phyloP scores from a whole-genome alignment of 1,139 yeast species.

The Hyphopichia wangnamkhiaoensis region DNA sequence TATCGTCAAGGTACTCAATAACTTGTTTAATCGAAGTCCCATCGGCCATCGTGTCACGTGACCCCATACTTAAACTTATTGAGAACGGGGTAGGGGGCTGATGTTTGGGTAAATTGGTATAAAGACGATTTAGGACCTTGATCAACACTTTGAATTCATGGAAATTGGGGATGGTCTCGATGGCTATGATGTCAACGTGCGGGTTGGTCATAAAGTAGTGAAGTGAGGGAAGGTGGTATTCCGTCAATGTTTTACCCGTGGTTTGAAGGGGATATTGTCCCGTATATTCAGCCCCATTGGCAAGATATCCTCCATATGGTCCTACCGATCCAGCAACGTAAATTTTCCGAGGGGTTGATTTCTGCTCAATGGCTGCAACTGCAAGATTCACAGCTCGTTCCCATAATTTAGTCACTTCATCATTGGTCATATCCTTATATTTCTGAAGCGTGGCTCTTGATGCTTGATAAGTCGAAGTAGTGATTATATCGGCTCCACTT shows the following conservation, averaged over 20 bases:
- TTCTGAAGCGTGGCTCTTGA: slow-evolving; percentile 42
- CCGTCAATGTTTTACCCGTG: slow-evolving; percentile 27
- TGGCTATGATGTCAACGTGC: slow-evolving; percentile 53
- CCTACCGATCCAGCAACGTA: slow-evolving; percentile 65
- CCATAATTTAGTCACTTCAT: slow-evolving; percentile 32
- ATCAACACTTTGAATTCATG: slow-evolving; percentile 46
- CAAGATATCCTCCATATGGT: slow-evolving; percentile 68
- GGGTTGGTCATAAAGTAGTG: slow-evolving; percentile 32
- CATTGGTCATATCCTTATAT: slow-evolving; percentile 25
- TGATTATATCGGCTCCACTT: slow-evolving; percentile 57
- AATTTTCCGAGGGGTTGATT: slow-evolving; percentile 10
- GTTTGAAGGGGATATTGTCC: slow-evolving; percentile 55
- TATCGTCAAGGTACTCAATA: slow-evolving; percentile 16
- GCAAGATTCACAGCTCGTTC: slow-evolving; percentile 26
- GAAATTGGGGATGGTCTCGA: slow-evolving; percentile 66
- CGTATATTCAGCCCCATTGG: slow-evolving; percentile 68
- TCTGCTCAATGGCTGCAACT: slow-evolving; percentile 23
- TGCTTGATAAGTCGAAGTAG: slow-evolving; percentile 67
- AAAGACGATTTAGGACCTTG: slow-evolving; percentile 18
- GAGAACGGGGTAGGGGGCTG: slow-evolving; percentile 33
- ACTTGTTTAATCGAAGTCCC: slow-evolving; percentile 31
- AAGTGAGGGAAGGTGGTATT: slow-evolving; percentile 53
- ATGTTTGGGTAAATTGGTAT: slow-evolving; percentile 10
- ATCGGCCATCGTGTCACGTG: slow-evolving; percentile 26
- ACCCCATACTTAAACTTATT: slow-evolving; percentile 30